Base-by-base conservation (phyloP, 371 early-diverging fungal species). In the Thermomucor indicae-seudaticae region DNA sequence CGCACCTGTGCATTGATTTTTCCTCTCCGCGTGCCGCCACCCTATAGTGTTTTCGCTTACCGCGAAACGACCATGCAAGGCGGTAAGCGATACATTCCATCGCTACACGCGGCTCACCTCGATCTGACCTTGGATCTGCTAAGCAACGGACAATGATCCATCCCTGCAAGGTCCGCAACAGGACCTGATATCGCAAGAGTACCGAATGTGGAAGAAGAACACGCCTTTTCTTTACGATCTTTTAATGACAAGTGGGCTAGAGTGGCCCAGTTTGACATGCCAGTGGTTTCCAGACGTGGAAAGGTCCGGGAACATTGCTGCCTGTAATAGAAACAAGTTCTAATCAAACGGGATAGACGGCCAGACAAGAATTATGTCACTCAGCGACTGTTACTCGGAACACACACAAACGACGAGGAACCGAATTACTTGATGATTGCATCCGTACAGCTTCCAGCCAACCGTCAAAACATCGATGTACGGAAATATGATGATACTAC, bases 151-250 rank as follows among this genome's bases (percentile, higher is more conserved):
- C n/a, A n/a, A n/a, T n/a, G n/a, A n/a, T n/a, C n/a, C n/a, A n/a
- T n/a, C n/a, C n/a, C n/a, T n/a, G n/a, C n/a, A n/a, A n/a, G n/a
- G n/a, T n/a, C n/a, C n/a, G n/a, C n/a, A n/a, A n/a, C n/a, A n/a
- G n/a, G n/a, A n/a, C n/a, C n/a, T n/a, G n/a, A n/a, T n/a, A n/a
- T n/a, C 37, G 19, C 14, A 96, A 71, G 98, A 99, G 64, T 98
- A 97, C 76, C 93, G 92, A 70, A 82, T 95, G 58, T 99, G 99
- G 99, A 97, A 98, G 66, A 99, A 98, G 85, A 99, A 99, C 78
- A 91, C 95, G 7, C 99, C 99, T 24, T 98, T 96, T 61, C 84
- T 99, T 19, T 99, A 99, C 70, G 99, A 99, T 71, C 80, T 96
- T 48, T 86, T 99, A 23, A 83, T 98, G 25, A 96, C 98, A n/a